A percentile compares a stretch with the other conserved stretches of the same genome.
These are phyloP conservation scores for Apophysomyces ossiformis DNA, from an alignment of 371 early-diverging fungal species.

Conservation along the genomic window DNA sequence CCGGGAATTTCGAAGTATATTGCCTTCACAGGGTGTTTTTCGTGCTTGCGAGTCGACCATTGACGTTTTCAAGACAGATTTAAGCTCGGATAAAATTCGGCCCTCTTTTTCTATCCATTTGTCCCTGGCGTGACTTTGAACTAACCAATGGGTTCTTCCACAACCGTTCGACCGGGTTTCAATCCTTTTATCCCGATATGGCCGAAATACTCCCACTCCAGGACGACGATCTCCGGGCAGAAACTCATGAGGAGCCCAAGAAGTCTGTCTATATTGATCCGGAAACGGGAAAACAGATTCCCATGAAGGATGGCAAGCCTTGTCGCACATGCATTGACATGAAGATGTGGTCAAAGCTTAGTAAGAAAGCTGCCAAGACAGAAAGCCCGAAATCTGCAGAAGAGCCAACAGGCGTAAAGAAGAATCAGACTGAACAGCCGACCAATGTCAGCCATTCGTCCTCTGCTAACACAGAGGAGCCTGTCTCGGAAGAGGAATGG, in stretches of 20 bases:
- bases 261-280: constrained; percentile 34
- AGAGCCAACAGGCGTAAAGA: constrained; percentile 1
- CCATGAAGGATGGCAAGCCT: constrained; percentile 67
- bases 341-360: constrained; percentile 65
- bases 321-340: constrained; percentile 79
- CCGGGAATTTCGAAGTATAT: no score
- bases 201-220: neutral
- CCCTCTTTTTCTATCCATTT: neutral
- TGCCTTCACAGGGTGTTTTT: constrained; percentile 27
- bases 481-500: constrained; percentile 40
- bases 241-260: neutral
- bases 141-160: neutral
- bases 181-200: neutral
- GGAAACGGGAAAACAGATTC: constrained; percentile 44
- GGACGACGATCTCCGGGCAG: constrained; percentile 4
- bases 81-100: neutral
- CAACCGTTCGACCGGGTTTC: neutral
- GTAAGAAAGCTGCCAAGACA: constrained; percentile 38
- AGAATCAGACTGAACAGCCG: neutral
- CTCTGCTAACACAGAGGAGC: neutral
- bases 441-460: neutral
- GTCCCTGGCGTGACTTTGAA: neutral
- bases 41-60: constrained; percentile 5
- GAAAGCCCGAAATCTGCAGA: constrained; percentile 18
- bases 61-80: neutral